These are phyloP conservation scores for Hortaea werneckii DNA, from an alignment of 2,329 filamentous ascomycete species.

Conservation along the genomic window DNA sequence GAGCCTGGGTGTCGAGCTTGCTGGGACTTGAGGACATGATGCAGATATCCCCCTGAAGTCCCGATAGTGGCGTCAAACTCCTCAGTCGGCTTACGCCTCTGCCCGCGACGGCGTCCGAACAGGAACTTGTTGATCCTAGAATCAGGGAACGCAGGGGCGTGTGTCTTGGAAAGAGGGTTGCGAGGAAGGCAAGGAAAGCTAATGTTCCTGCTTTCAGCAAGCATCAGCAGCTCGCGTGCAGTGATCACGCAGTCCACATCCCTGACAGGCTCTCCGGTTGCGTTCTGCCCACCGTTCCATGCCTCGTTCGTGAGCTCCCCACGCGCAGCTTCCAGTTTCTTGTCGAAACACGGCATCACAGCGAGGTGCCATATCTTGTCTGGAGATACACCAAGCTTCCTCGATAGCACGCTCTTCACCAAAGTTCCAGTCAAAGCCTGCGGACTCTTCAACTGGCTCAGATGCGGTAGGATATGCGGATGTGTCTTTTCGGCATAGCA, in stretches of 20 bases:
- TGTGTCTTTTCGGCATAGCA: constrained; percentile 99
- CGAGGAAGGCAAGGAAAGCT: constrained; percentile 64
- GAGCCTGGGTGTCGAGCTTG: constrained; percentile 63
- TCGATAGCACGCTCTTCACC: constrained; percentile 75
- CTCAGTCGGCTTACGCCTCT: constrained; percentile 20
- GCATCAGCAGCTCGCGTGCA: constrained; percentile 82
- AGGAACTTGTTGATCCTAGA: constrained; percentile 59
- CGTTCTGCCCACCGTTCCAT: constrained; percentile 23
- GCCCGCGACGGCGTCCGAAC: constrained; percentile 50
- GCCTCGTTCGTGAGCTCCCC: constrained; percentile 64
- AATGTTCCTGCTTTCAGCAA: constrained; percentile 70
- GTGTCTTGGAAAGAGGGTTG: constrained; percentile 39
- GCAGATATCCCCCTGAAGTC: constrained; percentile 78
- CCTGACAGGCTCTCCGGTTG: constrained; percentile 46
- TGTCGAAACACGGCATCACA: constrained; percentile 98
- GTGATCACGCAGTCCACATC: constrained; percentile 99
- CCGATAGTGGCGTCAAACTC: constrained; percentile 47
- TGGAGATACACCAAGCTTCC: constrained; percentile 59
- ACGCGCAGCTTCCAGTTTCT: constrained; percentile 92
- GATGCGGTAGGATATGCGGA: constrained; percentile 79
- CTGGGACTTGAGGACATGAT: constrained; percentile 70
- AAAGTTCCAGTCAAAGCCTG: constrained; percentile 86
- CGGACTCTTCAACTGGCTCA: constrained; percentile 85
- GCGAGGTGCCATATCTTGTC: constrained; percentile 87
- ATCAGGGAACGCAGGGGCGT: constrained; percentile 60